These are phyloP conservation scores for Sarcomyxa edulis DNA, from an alignment of 768 basidiomycete genomes.

Conservation along the genomic window DNA sequence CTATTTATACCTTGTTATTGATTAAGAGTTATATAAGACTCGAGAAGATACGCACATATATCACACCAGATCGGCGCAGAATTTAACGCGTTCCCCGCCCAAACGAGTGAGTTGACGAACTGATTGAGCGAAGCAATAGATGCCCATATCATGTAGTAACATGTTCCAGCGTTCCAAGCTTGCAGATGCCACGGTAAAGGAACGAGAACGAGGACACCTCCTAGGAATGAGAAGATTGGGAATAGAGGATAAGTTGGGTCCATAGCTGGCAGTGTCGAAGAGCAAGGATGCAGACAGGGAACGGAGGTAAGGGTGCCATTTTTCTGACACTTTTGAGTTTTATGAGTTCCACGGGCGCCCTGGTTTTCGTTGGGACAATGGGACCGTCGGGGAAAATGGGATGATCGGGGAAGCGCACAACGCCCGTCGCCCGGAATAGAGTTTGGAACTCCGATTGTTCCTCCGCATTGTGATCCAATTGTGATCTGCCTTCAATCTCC, in stretches of 20 bases:
- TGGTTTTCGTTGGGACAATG: too few relatives aligned
- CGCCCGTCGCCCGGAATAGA: too few relatives aligned
- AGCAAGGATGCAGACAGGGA: too few relatives aligned
- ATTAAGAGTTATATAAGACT: constrained; percentile 13
- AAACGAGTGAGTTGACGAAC: constrained; percentile 36
- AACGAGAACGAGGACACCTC: constrained; percentile 25
- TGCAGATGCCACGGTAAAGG: constrained; percentile 32
- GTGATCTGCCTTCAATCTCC: too few relatives aligned
- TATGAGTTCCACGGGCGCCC: too few relatives aligned
- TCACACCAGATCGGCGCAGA: constrained; percentile 35
- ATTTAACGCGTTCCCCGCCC: constrained; percentile 30
- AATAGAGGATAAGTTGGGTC: constrained; percentile 18
- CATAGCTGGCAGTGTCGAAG: too few relatives aligned
- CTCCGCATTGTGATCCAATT: too few relatives aligned
- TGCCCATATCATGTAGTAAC: constrained; percentile 28
- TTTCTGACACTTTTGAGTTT: too few relatives aligned
- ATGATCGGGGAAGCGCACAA: too few relatives aligned
- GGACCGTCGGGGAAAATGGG: too few relatives aligned
- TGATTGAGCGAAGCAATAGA: constrained; percentile 25
- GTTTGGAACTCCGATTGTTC: too few relatives aligned
- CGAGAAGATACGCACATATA: constrained; percentile 26
- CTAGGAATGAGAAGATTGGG: constrained; percentile 25
- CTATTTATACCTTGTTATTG: constrained; percentile 25
- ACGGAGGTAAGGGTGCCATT: too few relatives aligned
- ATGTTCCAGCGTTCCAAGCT: constrained; percentile 26